A percentile compares a stretch with the other conserved stretches of the same genome.
These are phyloP conservation scores for Phytomonas francai DNA, from an alignment of 208 protist species.

Conservation along the genomic window DNA sequence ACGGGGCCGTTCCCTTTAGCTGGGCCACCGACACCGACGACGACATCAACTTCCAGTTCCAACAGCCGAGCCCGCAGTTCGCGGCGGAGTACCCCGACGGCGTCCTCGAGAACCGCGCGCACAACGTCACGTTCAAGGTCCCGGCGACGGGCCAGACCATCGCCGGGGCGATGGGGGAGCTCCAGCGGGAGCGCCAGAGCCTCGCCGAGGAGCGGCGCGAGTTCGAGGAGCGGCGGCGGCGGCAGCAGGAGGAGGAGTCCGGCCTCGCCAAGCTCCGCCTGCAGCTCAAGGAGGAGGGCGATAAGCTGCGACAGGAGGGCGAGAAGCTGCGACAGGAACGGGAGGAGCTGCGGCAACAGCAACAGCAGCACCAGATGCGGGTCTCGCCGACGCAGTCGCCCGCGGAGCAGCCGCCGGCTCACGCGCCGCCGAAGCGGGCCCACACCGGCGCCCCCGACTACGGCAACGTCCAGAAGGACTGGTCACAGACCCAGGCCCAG, in stretches of 20 bases:
- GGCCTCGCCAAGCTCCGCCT: slow-evolving; percentile 25
- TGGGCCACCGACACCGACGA: slow-evolving; percentile 69
- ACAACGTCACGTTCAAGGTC: slow-evolving; percentile 48
- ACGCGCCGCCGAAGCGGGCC: slow-evolving; percentile 16
- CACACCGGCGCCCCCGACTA: slow-evolving; percentile 18
- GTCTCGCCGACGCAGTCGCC: slow-evolving; percentile 9
- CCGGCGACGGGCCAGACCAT: slow-evolving; percentile 33
- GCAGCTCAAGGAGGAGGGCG: slow-evolving; percentile 27
- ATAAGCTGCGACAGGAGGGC: slow-evolving; percentile 27
- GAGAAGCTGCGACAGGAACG: slow-evolving; percentile 36
- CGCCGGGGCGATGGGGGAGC: slow-evolving; percentile 23
- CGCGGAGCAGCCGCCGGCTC: slow-evolving; percentile 3
- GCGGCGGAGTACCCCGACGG: slow-evolving; percentile 55
- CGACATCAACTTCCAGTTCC: slow-evolving; percentile 63
- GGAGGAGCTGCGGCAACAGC: slow-evolving; percentile 17
- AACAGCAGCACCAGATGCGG: slow-evolving; percentile 6
- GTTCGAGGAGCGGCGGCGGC: slow-evolving; percentile 38
- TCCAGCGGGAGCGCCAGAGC: slow-evolving; percentile 31
- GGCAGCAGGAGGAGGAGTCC: slow-evolving; percentile 35
- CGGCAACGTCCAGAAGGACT: slow-evolving; percentile 15
- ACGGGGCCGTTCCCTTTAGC: slow-evolving; percentile 45
- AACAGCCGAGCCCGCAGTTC: slow-evolving; percentile 32
- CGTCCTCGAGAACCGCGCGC: slow-evolving; percentile 45
- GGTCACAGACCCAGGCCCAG: slow-evolving; percentile 12
- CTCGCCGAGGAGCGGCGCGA: slow-evolving; percentile 36